Evolutionary conservation across 78 protist genomes (phyloP), one percentile per base, ranked within the genome.

Genomic region (Thecamonas trahens): DNA sequence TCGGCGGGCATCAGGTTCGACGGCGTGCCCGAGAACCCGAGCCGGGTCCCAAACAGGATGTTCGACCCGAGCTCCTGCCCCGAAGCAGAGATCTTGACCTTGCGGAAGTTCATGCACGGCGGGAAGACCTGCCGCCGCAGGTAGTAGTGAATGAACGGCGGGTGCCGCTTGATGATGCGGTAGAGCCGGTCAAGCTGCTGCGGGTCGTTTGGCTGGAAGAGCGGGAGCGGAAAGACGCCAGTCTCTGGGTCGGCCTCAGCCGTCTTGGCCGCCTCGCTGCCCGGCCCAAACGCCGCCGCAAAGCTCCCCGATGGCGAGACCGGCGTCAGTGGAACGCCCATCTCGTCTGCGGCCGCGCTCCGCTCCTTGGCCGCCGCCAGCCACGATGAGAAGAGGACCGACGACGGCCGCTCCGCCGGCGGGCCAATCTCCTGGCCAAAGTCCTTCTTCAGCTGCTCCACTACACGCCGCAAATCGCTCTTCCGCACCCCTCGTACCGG

Each of bases 11-110:
- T 57, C 28, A 87, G 78, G 60, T 81, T 76, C 13, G 80, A 70
- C 28, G 92, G 92, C 42, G 92, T 87, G 49, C 92, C 92, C 8
- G 72, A 68, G 67, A 86, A 86, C 9, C 85, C 85, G 29, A 81
- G 32, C 2, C 92, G 78, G 17, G 75, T 53, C 4, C 45, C 47
- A 55, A 79, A 85, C 66, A 85, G 76, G 22, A 75, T n/a, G 55
- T 17, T 18, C 40, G 72, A 38, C 14, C 90, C 90, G 2, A 84
- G 79, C 53, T 84, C 90, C 40, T 77, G 83, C n/a, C 90, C 90
- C 18, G 70, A 74, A 18, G 90, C 83, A 15, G 50, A 20, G 50
- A 84, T 17, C 80, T 84, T 84, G 35, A 61, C 20, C 42, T 60
- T 15, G 32, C 77, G 84, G 67, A 63, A 72, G 47, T 47, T 28